Evolutionary conservation across 2,329 filamentous ascomycete genomes (phyloP), one percentile per base, ranked within the genome.

Genomic region (Orbilia oligospora): DNA sequence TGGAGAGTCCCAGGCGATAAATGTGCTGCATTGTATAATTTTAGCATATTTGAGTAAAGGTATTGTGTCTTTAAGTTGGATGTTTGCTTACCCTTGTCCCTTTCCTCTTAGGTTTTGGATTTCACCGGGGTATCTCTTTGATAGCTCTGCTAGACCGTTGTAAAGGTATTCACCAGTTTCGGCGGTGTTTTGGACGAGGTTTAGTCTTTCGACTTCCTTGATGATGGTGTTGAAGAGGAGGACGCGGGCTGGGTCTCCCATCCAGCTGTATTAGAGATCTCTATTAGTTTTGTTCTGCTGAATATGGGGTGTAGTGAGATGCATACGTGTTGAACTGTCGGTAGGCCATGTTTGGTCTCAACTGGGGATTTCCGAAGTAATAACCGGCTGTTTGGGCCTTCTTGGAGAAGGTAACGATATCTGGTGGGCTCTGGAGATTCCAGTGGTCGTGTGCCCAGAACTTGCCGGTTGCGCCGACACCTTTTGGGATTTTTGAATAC

Each of bases 371-470:
- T 79, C 91, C 91, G 84, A 91, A 97, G 88, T 96, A 97, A 88
- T 95, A 97, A 38, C 94, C 94, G 5, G 94, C 94, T 1, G 94
- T 93, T 86, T 97, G 94, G 2, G 94, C 94, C 88, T 97, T 97
- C 88, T 97, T 97, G 83, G 90, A 93, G 87, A 97, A 97, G 75
- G 94, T 97, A 53, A 97, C 94, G 87, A 97, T 96, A 87, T 97
- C 94, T 0, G 94, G 94, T 8, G 94, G 92, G 41, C 90, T 86
- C 63, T 88, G 83, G 51, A 97, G 88, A 84, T 92, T 88, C 94
- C 94, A 97, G 90, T 97, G 94, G 83, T 97, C 93, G 87, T 97
- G 94, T 8, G 94, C 94, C 94, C 94, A 97, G 90, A 97, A 97
- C 85, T 93, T 94, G 82, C 94, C 94, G 0, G 94, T 97, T 46